Evolutionary conservation across 139 green algal species (phyloP), one percentile per base, ranked within the genome.

Genomic region (Chlorella sorokiniana): DNA sequence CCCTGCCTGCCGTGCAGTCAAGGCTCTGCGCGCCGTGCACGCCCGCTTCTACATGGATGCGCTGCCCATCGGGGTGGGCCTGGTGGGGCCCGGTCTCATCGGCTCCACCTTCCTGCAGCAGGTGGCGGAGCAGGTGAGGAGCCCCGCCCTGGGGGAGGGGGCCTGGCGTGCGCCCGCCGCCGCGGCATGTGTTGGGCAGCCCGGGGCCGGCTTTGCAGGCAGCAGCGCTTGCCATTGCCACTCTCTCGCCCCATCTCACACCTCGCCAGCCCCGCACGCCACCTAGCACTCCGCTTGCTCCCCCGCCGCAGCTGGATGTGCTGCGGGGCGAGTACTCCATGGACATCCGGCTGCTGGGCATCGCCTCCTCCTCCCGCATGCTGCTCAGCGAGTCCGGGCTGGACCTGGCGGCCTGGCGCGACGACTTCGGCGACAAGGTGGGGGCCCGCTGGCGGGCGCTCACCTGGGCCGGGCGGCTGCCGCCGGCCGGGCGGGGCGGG

Each of bases 81-180:
- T 99, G 11, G 90, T 99, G 31, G 96, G 96, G 0, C 95, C 95
- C 0, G 96, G 96, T 20, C 89, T 98, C 37, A 96, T 99, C 59
- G 96, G 96, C 3, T 82, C 82, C 48, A 97, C 95, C 7, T 88
- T 99, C 48, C 90, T 99, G 37, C 67, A 91, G 0, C 96, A 99
- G 91, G 72, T 99, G 8, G 83, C 90, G 23, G 89, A 95, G 63
- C 94, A 97, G 91, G 69, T 84, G 54, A n/a, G 76, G 1, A 59
- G 76, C 71, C 81, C 6, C 27, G 70, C 25, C 11, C 11, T 42
- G 27, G 27, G 69, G 27, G 3, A 44, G 69, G 1, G 35, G 2
- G 27, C 33, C 5, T 51, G 65, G 31, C 11, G 65, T 3, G 35
- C n/a, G n/a, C n/a, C n/a, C n/a, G n/a, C n/a, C n/a, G n/a, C n/a